phyloP scores from a whole-genome alignment of 257 asterid species.

The Schizonepeta tenuifolia region DNA sequence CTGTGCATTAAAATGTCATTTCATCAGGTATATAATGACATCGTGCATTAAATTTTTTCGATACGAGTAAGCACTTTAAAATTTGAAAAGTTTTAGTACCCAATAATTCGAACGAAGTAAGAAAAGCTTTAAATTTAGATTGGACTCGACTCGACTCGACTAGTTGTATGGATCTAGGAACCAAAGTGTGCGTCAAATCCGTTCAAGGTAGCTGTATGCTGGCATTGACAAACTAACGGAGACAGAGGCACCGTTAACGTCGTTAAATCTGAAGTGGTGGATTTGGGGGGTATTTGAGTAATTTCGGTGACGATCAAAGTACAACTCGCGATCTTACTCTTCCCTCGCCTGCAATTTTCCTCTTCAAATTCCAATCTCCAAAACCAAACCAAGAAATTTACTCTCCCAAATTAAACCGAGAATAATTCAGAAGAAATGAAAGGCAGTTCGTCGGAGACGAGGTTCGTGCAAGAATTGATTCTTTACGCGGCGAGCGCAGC shows the following conservation, averaged over 20 bases:
- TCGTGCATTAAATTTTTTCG: no score
- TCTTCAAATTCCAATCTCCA: slow-evolving; percentile 17
- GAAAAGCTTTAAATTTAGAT: no score
- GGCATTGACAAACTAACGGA: no score
- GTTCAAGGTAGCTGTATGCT: no score
- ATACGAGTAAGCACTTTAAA: no score
- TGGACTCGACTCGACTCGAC: no score
- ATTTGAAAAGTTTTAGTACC: no score
- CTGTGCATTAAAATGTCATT: no score
- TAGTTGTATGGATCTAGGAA: no score
- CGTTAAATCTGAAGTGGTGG: slow-evolving; percentile 12
- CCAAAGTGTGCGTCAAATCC: no score
- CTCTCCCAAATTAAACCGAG: not conserved
- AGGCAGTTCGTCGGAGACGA: slow-evolving; percentile 61
- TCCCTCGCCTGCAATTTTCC: slow-evolving; percentile 25
- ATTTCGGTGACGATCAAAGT: not conserved
- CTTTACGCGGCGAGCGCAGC: slow-evolving; percentile 93
- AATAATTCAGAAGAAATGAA: slow-evolving; percentile 37
- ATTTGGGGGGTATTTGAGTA: slow-evolving; percentile 15
- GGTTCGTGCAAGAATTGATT: slow-evolving; percentile 62
- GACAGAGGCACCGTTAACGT: not conserved
- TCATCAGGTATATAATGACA: no score
- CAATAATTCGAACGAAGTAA: no score
- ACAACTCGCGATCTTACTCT: slow-evolving; percentile 25
- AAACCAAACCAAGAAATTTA: slow-evolving; percentile 12